Evolutionary conservation across 768 basidiomycete species (phyloP).

Genomic region (Cystobasidiopsis lactophilus): DNA sequence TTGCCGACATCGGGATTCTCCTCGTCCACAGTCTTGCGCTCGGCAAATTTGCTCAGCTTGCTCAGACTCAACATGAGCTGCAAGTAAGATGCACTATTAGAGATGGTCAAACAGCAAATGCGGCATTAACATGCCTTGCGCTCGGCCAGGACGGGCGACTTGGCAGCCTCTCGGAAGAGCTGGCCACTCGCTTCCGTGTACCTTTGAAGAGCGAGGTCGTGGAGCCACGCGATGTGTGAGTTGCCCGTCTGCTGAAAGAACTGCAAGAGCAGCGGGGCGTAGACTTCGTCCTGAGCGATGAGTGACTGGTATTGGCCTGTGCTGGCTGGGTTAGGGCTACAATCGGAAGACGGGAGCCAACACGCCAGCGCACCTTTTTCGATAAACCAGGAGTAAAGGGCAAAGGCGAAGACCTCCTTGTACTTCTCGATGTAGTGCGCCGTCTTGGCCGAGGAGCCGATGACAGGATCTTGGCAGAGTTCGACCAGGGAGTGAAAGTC

Average conservation of each 20-base stretch:
- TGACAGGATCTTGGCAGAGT: slow-evolving; percentile 44
- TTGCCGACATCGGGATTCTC: slow-evolving; percentile 29
- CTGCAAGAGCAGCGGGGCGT: slow-evolving; percentile 41
- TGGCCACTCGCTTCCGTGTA: slow-evolving; percentile 44
- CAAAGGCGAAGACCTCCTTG: slow-evolving; percentile 61
- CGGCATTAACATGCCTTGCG: slow-evolving; percentile 43
- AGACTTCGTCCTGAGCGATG: slow-evolving; percentile 49
- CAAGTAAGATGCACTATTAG: neutral
- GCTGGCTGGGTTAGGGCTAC: neutral
- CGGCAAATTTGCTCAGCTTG: slow-evolving; percentile 59
- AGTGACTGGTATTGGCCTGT: slow-evolving; percentile 58
- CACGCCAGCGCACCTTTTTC: slow-evolving; percentile 42
- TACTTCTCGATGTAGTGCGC: slow-evolving; percentile 53
- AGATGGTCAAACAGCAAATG: neutral
- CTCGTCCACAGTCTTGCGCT: slow-evolving; percentile 30
- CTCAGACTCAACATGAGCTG: slow-evolving; percentile 80
- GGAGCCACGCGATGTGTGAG: slow-evolving; percentile 49
- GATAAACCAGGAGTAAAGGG: slow-evolving; percentile 81
- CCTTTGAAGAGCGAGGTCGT: slow-evolving; percentile 49
- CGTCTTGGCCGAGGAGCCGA: slow-evolving; percentile 24
- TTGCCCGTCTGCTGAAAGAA: slow-evolving; percentile 44
- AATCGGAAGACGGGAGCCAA: neutral
- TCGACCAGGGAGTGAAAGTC: slow-evolving; percentile 72
- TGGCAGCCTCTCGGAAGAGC: slow-evolving; percentile 40
- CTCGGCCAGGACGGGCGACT: slow-evolving; percentile 37